Base-by-base conservation (phyloP, 495 filamentous ascomycete species). In the Neurospora africana region DNA sequence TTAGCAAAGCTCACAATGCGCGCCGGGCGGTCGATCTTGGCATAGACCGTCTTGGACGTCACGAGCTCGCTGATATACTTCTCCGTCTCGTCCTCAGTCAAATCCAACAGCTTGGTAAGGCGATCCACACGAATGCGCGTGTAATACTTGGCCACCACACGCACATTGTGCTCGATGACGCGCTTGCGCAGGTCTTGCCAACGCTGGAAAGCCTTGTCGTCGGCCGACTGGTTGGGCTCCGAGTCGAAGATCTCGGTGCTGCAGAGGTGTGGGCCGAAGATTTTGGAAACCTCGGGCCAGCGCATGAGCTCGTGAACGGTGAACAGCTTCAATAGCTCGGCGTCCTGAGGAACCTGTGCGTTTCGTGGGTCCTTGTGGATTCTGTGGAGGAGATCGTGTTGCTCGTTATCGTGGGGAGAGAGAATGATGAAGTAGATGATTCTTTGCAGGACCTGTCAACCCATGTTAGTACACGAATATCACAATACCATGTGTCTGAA, bases 91-190 rank as follows among this genome's bases (percentile, higher is more conserved):
- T 95, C 92, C 81, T 97, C 93, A 33, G 90, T 91, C 72, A 99
- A 85, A 79, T 98, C 96, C 73, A 99, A 86, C 33, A 99, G 87
- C 79, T 94, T 85, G 17, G 93, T 96, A 71, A 99, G 83, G 40
- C 95, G 92, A 72, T 90, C 87, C 87, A 97, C 93, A 80, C 90
- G 89, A 80, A 99, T 97, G 74, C 95, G 93, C 9, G 96, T 98
- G 85, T 99, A 99, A 87, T 99, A 99, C 79, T 97, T 97, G 77
- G 96, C 95, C 13, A 99, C 88, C 9, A 98, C 95, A 47, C 95
- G 91, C 58, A 99, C 95, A 77, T 99, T 99, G 83, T 99, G 95
- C 84, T 99, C 95, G 78, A 99, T 99, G 71, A 99, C 95, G 39
- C 95, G 93, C 85, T 97, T 97, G 72, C 95, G 93, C 73, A 99